These are phyloP conservation scores for Bolboschoenoplectus hybrid DNA, from an alignment of 202 grass and related monocot species.

Conservation along the genomic window DNA sequence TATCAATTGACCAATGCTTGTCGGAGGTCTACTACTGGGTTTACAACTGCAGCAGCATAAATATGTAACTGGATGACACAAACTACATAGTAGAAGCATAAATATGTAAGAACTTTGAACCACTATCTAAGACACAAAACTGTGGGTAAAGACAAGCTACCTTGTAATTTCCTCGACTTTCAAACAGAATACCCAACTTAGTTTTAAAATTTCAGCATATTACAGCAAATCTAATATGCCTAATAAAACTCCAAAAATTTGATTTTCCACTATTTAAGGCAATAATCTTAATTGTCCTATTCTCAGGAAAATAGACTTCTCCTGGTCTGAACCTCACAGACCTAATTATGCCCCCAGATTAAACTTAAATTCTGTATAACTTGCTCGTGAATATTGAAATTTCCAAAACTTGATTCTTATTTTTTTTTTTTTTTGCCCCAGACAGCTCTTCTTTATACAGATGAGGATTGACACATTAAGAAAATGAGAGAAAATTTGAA, in stretches of 20 bases:
- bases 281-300: neutral
- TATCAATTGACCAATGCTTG: neutral
- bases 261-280: neutral
- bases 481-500: neutral
- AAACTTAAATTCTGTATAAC: neutral
- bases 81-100: neutral
- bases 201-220: neutral
- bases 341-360: neutral
- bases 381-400: neutral
- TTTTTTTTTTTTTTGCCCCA: neutral
- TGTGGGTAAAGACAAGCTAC: neutral
- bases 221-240: neutral
- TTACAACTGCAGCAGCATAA: conserved; percentile 1
- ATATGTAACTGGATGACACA: neutral
- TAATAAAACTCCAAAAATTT: neutral
- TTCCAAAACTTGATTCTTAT: neutral
- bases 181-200: neutral
- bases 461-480: neutral
- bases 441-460: neutral
- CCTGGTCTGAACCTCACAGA: neutral
- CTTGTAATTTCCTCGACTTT: neutral
- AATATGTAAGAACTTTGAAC: neutral
- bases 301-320: neutral
- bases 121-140: neutral
- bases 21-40: conserved; percentile 1